These are phyloP conservation scores for Tolypocladium guangdongense DNA, from an alignment of 2,329 filamentous ascomycete genomes.

Conservation along the genomic window DNA sequence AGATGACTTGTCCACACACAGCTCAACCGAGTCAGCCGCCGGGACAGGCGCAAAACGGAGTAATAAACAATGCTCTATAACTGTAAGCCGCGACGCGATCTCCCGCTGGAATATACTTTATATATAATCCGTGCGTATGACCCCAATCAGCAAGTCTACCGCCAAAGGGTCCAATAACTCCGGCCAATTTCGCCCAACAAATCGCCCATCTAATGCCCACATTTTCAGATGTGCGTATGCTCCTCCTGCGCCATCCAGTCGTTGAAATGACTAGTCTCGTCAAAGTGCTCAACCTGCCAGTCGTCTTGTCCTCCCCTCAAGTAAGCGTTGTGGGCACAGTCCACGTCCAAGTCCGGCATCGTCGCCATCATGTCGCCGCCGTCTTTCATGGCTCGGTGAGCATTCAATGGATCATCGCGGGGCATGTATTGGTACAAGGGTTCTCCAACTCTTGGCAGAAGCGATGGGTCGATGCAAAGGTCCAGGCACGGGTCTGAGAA, in stretches of 20 bases:
- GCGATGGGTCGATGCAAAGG: constrained; percentile 6
- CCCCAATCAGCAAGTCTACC: background rate
- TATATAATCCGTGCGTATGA: background rate
- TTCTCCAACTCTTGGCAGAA: constrained; percentile 2
- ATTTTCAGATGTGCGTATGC: background rate
- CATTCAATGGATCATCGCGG: background rate
- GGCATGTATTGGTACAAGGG: background rate
- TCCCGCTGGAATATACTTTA: background rate
- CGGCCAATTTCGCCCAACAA: background rate
- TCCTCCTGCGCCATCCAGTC: constrained; percentile 17
- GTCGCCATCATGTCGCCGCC: background rate
- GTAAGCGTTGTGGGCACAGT: constrained; percentile 14
- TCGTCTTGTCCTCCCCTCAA: constrained; percentile 21
- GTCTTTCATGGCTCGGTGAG: background rate
- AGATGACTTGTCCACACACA: background rate
- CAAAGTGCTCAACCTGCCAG: constrained; percentile 24
- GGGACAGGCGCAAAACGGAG: background rate
- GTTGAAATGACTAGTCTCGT: constrained; percentile 18
- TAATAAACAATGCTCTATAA: background rate
- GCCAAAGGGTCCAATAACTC: background rate
- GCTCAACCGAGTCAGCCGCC: background rate
- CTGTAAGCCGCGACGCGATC: background rate
- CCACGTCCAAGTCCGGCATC: constrained; percentile 7
- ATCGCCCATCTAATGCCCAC: too few species aligned
- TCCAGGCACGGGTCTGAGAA: background rate